Percentiles rank a stretch among this genome's conserved stretches.
These are phyloP conservation scores for Cylindrodendrum hubeiense DNA, from an alignment of 2,329 filamentous ascomycete species.

Conservation along the genomic window DNA sequence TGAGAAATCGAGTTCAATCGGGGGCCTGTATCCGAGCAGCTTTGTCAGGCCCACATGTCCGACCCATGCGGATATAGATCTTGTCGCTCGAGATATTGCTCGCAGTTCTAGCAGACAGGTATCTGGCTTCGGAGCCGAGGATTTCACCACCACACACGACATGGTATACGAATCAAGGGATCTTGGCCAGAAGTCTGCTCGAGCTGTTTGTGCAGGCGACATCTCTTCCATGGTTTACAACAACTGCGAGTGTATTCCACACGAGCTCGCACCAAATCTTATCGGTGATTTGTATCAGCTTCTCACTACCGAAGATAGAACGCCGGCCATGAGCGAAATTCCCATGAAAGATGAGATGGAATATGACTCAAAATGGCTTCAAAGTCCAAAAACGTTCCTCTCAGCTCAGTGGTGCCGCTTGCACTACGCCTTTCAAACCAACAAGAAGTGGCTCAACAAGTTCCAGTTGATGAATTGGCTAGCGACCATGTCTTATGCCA, in stretches of 20 bases:
- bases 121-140: conserved; percentile 34
- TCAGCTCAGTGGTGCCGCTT: conserved; percentile 28
- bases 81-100: conserved; percentile 29
- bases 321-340: background rate
- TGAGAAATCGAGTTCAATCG: background rate
- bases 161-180: conserved; percentile 24
- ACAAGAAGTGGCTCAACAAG: conserved; percentile 26
- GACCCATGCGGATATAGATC: background rate
- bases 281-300: conserved; percentile 4
- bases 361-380: conserved; percentile 33
- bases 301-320: background rate
- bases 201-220: background rate
- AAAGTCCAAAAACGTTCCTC: background rate
- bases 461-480: conserved; percentile 34
- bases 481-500: conserved; percentile 26
- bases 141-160: conserved; percentile 19
- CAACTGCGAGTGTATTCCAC: background rate
- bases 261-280: background rate
- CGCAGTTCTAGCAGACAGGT: conserved; percentile 17
- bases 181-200: background rate
- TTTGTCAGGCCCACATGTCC: accelerated
- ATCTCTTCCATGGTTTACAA: background rate
- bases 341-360: background rate
- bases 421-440: conserved; percentile 21
- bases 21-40: conserved; percentile 19